phyloP scores from a whole-genome alignment of 805 yeast genomes.

The Starmerella asiatica region DNA sequence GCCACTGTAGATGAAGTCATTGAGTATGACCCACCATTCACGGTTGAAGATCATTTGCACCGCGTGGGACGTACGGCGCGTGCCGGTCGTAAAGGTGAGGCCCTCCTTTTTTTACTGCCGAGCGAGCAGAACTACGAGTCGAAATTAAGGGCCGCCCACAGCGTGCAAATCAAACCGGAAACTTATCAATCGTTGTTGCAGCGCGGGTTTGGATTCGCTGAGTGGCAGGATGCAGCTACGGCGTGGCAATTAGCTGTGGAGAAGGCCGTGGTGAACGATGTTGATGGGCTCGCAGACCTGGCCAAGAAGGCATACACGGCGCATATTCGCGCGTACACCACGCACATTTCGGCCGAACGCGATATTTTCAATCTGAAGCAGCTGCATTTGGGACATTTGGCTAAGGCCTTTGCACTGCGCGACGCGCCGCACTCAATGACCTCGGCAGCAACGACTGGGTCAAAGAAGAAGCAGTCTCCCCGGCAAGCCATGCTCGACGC shows the following conservation, averaged over 20 bases:
- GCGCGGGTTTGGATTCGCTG: conserved; percentile 30
- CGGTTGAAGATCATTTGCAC: conserved; percentile 88
- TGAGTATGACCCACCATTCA: conserved; percentile 91
- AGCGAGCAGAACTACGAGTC: conserved; percentile 68
- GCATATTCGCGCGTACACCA: conserved; percentile 89
- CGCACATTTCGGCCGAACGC: conserved; percentile 75
- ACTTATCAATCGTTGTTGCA: conserved; percentile 32
- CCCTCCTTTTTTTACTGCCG: conserved; percentile 69
- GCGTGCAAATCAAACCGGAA: conserved; percentile 37
- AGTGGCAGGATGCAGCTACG: conserved; percentile 90
- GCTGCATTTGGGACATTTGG: conserved; percentile 89
- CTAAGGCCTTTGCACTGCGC: conserved; percentile 85
- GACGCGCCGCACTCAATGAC: conserved; percentile 66
- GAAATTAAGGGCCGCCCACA: conserved; percentile 44
- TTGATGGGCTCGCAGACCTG: conserved; percentile 44
- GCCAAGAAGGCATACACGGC: conserved; percentile 78
- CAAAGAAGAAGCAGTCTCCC: conserved; percentile 15
- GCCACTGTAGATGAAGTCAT: conserved; percentile 73
- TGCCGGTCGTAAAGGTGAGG: conserved; percentile 77
- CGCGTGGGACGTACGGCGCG: conserved; percentile 97
- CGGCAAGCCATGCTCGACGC: conserved; percentile 18
- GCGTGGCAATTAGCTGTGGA: conserved; percentile 90
- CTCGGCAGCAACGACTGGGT: conserved; percentile 1
- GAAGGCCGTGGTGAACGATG: conserved; percentile 57
- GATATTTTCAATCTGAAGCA: conserved; percentile 65